phyloP scores from a whole-genome alignment of 352 stramenopile species.

The Halophytophthora polymorphica region DNA sequence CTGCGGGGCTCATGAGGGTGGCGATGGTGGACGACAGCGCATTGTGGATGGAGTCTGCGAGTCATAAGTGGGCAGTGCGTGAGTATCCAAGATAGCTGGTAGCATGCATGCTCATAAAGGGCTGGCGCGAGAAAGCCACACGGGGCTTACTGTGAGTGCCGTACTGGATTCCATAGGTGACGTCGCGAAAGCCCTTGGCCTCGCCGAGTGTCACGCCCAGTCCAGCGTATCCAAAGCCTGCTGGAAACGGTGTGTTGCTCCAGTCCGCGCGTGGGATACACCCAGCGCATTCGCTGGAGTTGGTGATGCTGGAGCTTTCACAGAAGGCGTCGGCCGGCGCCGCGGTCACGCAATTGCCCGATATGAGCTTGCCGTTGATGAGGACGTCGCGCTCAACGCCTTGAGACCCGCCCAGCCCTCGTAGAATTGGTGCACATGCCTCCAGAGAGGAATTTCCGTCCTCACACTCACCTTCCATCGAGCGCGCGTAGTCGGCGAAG shows the following conservation, averaged over 20 bases:
- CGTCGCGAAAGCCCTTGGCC: constrained; percentile 27
- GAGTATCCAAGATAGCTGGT: not conserved
- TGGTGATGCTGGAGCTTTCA: constrained; percentile 31
- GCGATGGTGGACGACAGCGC: constrained; percentile 29
- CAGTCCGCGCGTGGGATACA: constrained; percentile 42
- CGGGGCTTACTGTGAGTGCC: constrained; percentile 41
- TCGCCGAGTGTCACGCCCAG: constrained; percentile 26
- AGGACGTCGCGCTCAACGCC: constrained; percentile 15
- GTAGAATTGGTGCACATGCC: constrained; percentile 35
- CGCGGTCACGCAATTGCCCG: constrained; percentile 26
- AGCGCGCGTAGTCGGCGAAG: constrained; percentile 42
- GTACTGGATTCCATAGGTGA: constrained; percentile 37
- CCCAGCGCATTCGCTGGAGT: constrained; percentile 19
- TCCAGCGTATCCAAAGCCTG: constrained; percentile 34
- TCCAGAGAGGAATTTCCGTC: constrained; percentile 22
- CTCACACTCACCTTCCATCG: constrained; percentile 20
- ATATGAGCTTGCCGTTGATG: constrained; percentile 25
- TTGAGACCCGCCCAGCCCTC: constrained; percentile 29
- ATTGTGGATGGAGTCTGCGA: constrained; percentile 42
- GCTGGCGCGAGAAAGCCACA: not conserved
- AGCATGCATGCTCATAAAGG: not conserved
- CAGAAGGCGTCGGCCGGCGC: constrained; percentile 32
- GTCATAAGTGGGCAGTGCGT: constrained; percentile 4
- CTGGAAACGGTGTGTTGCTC: constrained; percentile 30
- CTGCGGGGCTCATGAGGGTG: constrained; percentile 30